Evolutionary conservation across 1,284 basidiomycete genomes (phyloP), one percentile per base, ranked within the genome.

Genomic region (Cutaneotrichosporon mucoides): DNA sequence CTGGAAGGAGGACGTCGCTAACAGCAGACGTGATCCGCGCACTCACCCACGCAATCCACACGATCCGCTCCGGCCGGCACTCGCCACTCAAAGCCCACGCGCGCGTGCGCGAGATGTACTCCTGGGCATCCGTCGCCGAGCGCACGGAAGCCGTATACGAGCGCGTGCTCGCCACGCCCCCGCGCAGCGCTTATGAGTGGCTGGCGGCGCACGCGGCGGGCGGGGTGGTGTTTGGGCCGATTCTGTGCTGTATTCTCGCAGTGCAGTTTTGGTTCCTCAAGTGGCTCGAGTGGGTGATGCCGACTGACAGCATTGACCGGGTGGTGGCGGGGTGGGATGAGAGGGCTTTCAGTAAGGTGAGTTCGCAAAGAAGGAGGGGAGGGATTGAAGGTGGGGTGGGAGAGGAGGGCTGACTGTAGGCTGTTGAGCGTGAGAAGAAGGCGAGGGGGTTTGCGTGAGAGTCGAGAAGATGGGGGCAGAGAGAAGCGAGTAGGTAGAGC

Each of bases 141-240:
- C 83, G 94, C 10, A 92, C 92, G 1, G 92, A 97, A 70, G 76
- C 71, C 0, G 93, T 99, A 0, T 99, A 99, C 71, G 76, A 81
- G 1, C 79, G 83, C 2, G 88, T 89, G 9, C 76, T 92, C 67
- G 76, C 77, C 3, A 82, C 83, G 0, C 80, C 82, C 8, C 83
- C 85, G 40, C 83, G 83, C 50, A 86, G 86, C 24, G 79, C 92
- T 16, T 85, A 84, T 80, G 85, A 87, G 54, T 81, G 92, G 7
- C 83, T 95, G 61, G 77, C 81, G 59, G 81, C 90, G 90, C 73
- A 79, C 42, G 66, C 77, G 15, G 67, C 70, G 1, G 72, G 79
- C 0, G 81, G 81, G 3, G 66, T 70, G 4, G 56, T 80, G 2
- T 81, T 78, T 57, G 81, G 81, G 2, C 75, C 73, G 45, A 79